Conservation (phyloP, 768 basidiomycete genomes). For the Piloderma croceum region DNA sequence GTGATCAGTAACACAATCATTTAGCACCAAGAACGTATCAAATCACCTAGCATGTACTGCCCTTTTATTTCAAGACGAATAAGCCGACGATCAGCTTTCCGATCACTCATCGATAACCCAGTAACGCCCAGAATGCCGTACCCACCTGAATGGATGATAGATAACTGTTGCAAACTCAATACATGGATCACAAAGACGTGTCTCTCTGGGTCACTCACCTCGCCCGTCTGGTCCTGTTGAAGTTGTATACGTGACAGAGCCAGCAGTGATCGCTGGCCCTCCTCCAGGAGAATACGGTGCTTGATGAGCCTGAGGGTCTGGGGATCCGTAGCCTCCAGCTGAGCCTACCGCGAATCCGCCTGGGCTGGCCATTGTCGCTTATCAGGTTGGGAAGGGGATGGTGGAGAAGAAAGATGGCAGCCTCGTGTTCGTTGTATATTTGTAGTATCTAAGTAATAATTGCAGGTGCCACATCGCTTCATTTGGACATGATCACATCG, state of each 20-base stretch:
- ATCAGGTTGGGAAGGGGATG: too few species aligned
- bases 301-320: slow-evolving; percentile 20
- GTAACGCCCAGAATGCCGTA: too few species aligned
- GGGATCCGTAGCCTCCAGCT: slow-evolving; percentile 17
- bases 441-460: too few species aligned
- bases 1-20: slow-evolving; percentile 7
- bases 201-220: too few species aligned
- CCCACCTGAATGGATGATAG: slow-evolving; percentile 75
- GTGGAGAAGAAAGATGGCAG: too few species aligned
- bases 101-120: too few species aligned
- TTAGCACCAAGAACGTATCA: slow-evolving; percentile 3
- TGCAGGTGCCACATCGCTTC: too few species aligned
- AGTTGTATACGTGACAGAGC: slow-evolving; percentile 71
- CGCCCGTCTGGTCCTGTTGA: slow-evolving; percentile 59
- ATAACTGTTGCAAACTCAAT: too few species aligned
- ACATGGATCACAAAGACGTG: too few species aligned
- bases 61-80: slow-evolving; percentile 32
- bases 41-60: slow-evolving; percentile 69
- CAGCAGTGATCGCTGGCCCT: slow-evolving; percentile 49
- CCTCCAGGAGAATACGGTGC: slow-evolving; percentile 25
- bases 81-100: slow-evolving; percentile 2
- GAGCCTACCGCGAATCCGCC: slow-evolving; percentile 17
- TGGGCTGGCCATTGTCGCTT: too few species aligned
- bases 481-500: too few species aligned
- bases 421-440: too few species aligned